A percentile compares a stretch with the other conserved stretches of the same genome.
These are phyloP conservation scores for Psilocybe cubensis DNA, from an alignment of 768 basidiomycete species.

Conservation along the genomic window DNA sequence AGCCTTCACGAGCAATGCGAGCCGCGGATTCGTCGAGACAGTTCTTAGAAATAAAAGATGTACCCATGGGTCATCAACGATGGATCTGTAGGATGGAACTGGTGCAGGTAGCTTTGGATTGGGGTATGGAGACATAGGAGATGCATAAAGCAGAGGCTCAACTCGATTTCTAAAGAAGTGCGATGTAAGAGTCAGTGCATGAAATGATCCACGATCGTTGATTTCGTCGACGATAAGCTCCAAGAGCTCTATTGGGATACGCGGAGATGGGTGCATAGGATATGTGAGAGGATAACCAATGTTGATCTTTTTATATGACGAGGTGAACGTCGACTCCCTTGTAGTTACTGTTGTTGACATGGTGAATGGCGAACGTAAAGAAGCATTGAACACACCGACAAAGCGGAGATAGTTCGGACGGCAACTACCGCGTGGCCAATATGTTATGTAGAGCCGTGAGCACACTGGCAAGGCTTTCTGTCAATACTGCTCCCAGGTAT, in stretches of 20 bases:
- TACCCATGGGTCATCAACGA: background rate
- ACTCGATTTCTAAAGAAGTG: background rate
- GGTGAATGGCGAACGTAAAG: no score
- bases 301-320: no score
- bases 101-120: background rate
- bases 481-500: no score
- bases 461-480: no score
- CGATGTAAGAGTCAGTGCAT: background rate
- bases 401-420: no score
- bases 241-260: background rate
- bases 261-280: no score
- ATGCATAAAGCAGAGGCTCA: background rate
- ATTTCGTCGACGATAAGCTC: background rate
- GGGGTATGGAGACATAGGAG: background rate
- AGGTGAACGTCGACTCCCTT: no score
- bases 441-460: no score
- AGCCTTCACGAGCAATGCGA: background rate
- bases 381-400: no score
- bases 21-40: background rate
- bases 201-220: background rate
- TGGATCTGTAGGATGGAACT: background rate
- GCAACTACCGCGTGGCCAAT: no score
- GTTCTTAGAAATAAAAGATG: background rate
- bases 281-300: no score
- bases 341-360: no score